A percentile compares a stretch with the other conserved stretches of the same genome.
Conservation (phyloP, 1,284 basidiomycete species). For the Xerocomus minutiporus region DNA sequence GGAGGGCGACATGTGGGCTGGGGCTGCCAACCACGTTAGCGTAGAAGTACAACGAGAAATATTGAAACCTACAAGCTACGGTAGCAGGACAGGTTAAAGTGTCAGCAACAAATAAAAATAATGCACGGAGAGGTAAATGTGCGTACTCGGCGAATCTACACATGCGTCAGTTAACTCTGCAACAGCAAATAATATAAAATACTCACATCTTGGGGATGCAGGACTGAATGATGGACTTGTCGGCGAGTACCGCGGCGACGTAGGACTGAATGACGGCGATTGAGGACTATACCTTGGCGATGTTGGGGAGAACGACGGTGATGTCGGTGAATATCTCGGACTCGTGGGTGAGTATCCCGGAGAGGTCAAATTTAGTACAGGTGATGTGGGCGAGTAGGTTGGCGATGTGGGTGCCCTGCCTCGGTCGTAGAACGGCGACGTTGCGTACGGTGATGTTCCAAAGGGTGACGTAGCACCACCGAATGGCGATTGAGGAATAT, state of each 20-base stretch:
- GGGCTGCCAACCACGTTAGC: constrained; percentile 40
- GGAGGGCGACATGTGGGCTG: constrained; percentile 75
- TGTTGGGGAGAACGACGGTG: constrained; percentile 83
- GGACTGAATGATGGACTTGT: constrained; percentile 85
- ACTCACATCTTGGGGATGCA: constrained; percentile 78
- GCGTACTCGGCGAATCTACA: constrained; percentile 75
- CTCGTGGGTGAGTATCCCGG: constrained; percentile 87
- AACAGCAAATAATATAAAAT: constrained; percentile 5
- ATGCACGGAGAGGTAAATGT: constrained; percentile 9
- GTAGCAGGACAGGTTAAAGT: constrained; percentile 9
- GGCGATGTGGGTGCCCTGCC: constrained; percentile 68
- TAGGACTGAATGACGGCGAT: constrained; percentile 82
- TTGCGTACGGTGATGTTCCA: constrained; percentile 71
- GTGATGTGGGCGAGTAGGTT: constrained; percentile 83
- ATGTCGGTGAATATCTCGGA: constrained; percentile 75
- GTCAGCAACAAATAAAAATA: constrained; percentile 16
- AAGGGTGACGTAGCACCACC: constrained; percentile 79
- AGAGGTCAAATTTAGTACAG: constrained; percentile 73
- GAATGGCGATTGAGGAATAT: constrained; percentile 81
- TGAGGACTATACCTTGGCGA: constrained; percentile 80
- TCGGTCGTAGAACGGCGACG: constrained; percentile 76
- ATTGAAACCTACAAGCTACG: constrained; percentile 53
- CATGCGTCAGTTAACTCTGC: constrained; percentile 26
- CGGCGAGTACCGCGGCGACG: constrained; percentile 48
- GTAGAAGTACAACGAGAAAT: constrained; percentile 1